These are phyloP conservation scores for Ophiostoma populinum DNA, from an alignment of 2,329 filamentous ascomycete species.

Conservation along the genomic window DNA sequence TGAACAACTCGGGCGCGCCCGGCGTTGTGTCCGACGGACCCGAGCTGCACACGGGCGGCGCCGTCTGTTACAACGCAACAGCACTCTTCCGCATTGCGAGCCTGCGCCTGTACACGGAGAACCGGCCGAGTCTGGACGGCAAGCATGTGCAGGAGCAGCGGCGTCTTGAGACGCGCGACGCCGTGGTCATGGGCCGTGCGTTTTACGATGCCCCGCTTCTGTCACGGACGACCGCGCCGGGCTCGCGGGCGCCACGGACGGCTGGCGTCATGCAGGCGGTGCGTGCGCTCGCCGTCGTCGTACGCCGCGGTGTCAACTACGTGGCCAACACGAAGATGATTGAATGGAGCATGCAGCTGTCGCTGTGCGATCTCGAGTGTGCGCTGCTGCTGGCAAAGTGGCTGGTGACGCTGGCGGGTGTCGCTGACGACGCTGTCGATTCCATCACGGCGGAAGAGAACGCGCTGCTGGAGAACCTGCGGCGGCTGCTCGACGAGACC, in stretches of 20 bases:
- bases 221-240: constrained; percentile 39
- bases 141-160: constrained; percentile 24
- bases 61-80: constrained; percentile 49
- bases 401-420: no score
- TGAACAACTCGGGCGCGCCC: constrained; percentile 1
- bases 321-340: constrained; percentile 42
- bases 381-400: constrained; percentile 44
- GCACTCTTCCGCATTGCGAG: constrained; percentile 43
- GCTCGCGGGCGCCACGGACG: constrained; percentile 41
- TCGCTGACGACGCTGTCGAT: no score
- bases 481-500: constrained; percentile 43
- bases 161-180: constrained; percentile 47
- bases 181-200: constrained; percentile 40
- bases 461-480: constrained; percentile 36
- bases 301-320: constrained; percentile 45
- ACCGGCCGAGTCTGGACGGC: no score
- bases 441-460: constrained; percentile 29
- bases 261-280: constrained; percentile 44
- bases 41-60: constrained; percentile 33
- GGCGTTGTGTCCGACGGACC: no score
- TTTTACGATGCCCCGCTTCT: constrained; percentile 41
- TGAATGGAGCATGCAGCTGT: constrained; percentile 47
- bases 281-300: constrained; percentile 49
- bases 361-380: constrained; percentile 44
- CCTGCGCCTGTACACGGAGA: constrained; percentile 48